phyloP scores from a whole-genome alignment of 2,329 filamentous ascomycete species.

The Alternaria triticimaculans region DNA sequence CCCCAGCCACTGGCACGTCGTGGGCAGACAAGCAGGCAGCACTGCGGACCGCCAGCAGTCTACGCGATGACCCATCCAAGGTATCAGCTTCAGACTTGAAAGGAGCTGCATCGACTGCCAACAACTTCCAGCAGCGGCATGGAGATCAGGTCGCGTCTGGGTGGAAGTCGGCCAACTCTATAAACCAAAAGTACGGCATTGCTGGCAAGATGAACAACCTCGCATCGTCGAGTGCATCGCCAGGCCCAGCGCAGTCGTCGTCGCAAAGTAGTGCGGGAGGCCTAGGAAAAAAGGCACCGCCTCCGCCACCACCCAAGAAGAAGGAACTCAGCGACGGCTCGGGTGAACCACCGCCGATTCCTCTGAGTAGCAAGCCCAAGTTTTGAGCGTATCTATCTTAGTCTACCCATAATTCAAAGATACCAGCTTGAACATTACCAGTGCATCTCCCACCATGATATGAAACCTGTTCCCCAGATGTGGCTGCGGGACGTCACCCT shows the following conservation, averaged over 20 bases:
- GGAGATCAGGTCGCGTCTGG: slow-evolving; percentile 71
- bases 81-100: slow-evolving; percentile 66
- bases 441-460: neutral
- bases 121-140: slow-evolving; percentile 74
- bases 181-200: slow-evolving; percentile 69
- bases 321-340: slow-evolving; percentile 52
- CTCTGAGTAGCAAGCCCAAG: slow-evolving; percentile 63
- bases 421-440: neutral
- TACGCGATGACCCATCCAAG: slow-evolving; percentile 67
- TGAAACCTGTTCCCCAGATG: neutral
- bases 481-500: slow-evolving; percentile 1
- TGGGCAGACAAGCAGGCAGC: slow-evolving; percentile 69
- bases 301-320: slow-evolving; percentile 66
- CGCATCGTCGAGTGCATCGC: slow-evolving; percentile 28
- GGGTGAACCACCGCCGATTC: slow-evolving; percentile 61
- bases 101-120: slow-evolving; percentile 66
- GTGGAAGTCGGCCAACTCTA: slow-evolving; percentile 61
- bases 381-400: slow-evolving; percentile 13
- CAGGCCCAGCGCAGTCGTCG: slow-evolving; percentile 36
- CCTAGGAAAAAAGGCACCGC: slow-evolving; percentile 61
- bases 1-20: slow-evolving; percentile 61
- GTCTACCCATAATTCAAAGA: neutral
- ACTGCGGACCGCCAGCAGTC: slow-evolving; percentile 64
- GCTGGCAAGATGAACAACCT: slow-evolving; percentile 57
- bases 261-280: slow-evolving; percentile 30